Conservation (phyloP, 441 rosid genomes). For the Eutrema salsugineum region DNA sequence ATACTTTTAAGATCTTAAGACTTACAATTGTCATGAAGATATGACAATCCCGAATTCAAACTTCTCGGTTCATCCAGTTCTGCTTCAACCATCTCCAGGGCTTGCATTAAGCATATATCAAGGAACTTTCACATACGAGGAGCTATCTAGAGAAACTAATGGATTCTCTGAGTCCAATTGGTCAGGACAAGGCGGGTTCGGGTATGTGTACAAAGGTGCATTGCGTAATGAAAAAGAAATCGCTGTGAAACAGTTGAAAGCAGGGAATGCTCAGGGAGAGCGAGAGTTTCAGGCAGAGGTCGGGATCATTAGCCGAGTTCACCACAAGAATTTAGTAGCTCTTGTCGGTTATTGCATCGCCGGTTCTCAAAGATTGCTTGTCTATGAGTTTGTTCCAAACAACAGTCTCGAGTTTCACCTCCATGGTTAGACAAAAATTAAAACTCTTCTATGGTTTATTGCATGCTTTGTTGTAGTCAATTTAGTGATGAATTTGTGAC, state of each 20-base stretch:
- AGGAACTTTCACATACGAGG: no score
- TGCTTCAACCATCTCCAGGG: no score
- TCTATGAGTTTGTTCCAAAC: conserved; percentile 83
- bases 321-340: conserved; percentile 83
- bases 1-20: no score
- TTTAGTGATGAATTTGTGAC: no score
- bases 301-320: conserved; percentile 79
- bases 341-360: conserved; percentile 74
- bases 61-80: no score
- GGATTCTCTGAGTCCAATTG: conserved; percentile 31
- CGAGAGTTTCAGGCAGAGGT: conserved; percentile 90
- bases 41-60: no score
- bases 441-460: no score
- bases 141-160: no score
- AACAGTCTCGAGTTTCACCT: conserved; percentile 73
- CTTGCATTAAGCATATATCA: no score
- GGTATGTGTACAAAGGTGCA: conserved; percentile 78
- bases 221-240: conserved; percentile 79
- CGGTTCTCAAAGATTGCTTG: conserved; percentile 65
- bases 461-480: no score
- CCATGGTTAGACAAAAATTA: no score
- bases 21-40: no score
- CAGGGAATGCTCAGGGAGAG: conserved; percentile 88
- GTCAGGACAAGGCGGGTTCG: conserved; percentile 90
- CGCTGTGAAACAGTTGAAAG: conserved; percentile 74